Conservation (phyloP, 768 basidiomycete genomes). For the Boletus coccyginus region DNA sequence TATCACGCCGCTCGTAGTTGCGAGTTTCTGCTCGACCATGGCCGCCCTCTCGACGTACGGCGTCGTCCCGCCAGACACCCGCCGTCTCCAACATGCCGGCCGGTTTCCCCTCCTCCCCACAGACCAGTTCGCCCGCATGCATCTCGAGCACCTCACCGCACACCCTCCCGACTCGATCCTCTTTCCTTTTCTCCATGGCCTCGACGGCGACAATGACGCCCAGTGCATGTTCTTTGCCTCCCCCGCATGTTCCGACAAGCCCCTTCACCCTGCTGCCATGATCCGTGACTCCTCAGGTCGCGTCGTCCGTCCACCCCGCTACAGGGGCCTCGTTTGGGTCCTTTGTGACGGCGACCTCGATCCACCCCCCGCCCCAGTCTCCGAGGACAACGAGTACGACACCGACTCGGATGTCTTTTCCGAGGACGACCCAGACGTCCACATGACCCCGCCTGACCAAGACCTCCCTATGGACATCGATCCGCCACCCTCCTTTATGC, state of each 20-base stretch:
- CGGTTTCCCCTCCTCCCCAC: conserved; percentile 36
- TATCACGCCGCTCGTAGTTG: conserved; percentile 11
- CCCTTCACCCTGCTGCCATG: conserved; percentile 21
- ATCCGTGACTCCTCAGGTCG: conserved; percentile 24
- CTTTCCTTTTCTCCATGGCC: conserved; percentile 87
- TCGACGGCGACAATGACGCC: conserved; percentile 75
- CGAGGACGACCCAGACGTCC: conserved; percentile 24
- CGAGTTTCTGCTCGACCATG: conserved; percentile 16
- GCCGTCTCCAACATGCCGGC: background rate
- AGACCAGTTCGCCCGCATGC: conserved; percentile 56
- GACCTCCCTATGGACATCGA: conserved; percentile 30
- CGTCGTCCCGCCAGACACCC: conserved; percentile 18
- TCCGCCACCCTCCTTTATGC: conserved; percentile 33
- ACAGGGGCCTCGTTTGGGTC: conserved; percentile 83
- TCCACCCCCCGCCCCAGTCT: conserved; percentile 9
- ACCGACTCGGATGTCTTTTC: conserved; percentile 29
- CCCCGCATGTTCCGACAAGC: conserved; percentile 21
- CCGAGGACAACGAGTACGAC: conserved; percentile 31
- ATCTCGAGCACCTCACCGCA: conserved; percentile 57
- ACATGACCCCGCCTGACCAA: conserved; percentile 30
- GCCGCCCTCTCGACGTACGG: conserved; percentile 12
- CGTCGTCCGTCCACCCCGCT: conserved; percentile 38
- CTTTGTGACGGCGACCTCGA: conserved; percentile 68
- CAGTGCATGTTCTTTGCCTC: conserved; percentile 79
- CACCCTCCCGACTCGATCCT: conserved; percentile 80